These are phyloP conservation scores for Suhomyces chickasaworum DNA, from an alignment of 1,139 yeast species.

Conservation along the genomic window DNA sequence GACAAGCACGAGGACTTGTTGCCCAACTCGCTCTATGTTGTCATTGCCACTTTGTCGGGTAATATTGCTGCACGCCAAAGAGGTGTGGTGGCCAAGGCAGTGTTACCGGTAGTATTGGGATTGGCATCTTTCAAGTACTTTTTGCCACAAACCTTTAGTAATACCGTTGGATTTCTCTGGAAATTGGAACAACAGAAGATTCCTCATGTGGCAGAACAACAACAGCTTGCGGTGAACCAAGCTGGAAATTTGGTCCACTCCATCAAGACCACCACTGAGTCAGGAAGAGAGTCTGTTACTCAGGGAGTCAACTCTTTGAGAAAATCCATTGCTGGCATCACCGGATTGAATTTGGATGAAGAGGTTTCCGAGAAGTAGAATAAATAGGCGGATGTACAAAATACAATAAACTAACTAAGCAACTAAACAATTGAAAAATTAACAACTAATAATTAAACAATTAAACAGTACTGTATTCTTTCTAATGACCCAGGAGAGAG, in stretches of 20 bases:
- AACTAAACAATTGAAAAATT: background rate
- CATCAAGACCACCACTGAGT: constrained; percentile 40
- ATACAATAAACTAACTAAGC: too few species aligned
- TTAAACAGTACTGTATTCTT: too few species aligned
- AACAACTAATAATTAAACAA: too few species aligned
- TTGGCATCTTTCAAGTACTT: constrained; percentile 69
- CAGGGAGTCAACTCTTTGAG: constrained; percentile 47
- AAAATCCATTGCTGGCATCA: constrained; percentile 54
- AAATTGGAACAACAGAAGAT: constrained; percentile 62
- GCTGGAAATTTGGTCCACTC: constrained; percentile 49
- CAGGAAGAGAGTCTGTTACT: constrained; percentile 43
- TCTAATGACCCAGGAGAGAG: too few species aligned
- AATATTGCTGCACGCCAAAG: constrained; percentile 77
- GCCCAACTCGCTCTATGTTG: constrained; percentile 73
- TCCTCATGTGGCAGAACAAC: constrained; percentile 71
- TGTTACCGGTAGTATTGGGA: constrained; percentile 70
- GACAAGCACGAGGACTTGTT: constrained; percentile 71
- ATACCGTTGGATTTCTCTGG: constrained; percentile 65
- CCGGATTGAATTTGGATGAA: constrained; percentile 71
- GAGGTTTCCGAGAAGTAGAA: constrained; percentile 57
- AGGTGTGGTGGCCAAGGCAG: constrained; percentile 55
- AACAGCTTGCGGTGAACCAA: constrained; percentile 48
- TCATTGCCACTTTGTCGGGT: constrained; percentile 80
- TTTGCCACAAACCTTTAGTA: constrained; percentile 75
- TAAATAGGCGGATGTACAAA: background rate